Percentiles rank a stretch among this genome's conserved stretches.
These are phyloP conservation scores for Cryomyces antarcticus DNA, from an alignment of 495 filamentous ascomycete species.

Conservation along the genomic window DNA sequence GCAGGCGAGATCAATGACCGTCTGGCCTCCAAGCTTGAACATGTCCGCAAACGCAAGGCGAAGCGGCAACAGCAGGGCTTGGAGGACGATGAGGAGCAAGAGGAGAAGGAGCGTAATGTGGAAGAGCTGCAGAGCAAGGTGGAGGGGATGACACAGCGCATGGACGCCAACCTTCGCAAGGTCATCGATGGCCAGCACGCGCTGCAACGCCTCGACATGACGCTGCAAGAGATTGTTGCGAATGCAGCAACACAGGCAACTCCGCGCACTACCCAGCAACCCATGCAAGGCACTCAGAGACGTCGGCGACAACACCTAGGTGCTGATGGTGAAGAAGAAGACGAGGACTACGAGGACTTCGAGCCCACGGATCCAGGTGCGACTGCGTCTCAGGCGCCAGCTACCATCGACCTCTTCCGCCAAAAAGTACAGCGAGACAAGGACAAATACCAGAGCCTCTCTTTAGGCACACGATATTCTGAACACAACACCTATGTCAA, in stretches of 20 bases:
- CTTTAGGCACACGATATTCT: slow-evolving; percentile 32
- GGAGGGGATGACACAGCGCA: slow-evolving; percentile 14
- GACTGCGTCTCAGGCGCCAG: background rate
- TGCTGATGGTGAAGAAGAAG: slow-evolving; percentile 5
- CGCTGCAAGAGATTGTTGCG: background rate
- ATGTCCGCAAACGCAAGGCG: slow-evolving; percentile 1
- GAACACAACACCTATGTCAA: slow-evolving; percentile 55
- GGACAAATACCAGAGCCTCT: slow-evolving; percentile 13
- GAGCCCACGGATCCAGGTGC: slow-evolving; percentile 8
- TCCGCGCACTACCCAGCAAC: slow-evolving; percentile 2
- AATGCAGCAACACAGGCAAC: slow-evolving; percentile 8
- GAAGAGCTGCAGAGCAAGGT: slow-evolving; percentile 13
- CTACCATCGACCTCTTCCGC: slow-evolving; percentile 10
- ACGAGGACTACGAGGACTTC: slow-evolving; percentile 10
- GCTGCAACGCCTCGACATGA: slow-evolving; percentile 7
- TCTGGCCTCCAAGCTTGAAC: slow-evolving; percentile 1
- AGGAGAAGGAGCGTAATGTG: slow-evolving; percentile 5
- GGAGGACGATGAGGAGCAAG: slow-evolving; percentile 4
- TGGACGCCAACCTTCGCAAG: slow-evolving; percentile 19
- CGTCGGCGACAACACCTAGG: background rate
- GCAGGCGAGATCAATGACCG: slow-evolving; percentile 17
- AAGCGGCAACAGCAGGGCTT: slow-evolving; percentile 4
- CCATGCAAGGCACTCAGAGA: slow-evolving; percentile 1
- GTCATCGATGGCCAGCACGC: slow-evolving; percentile 15
- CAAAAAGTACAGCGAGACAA: slow-evolving; percentile 11